Conservation (phyloP, 2,329 filamentous ascomycete species). For the Macrophomina pseudophaseolina region DNA sequence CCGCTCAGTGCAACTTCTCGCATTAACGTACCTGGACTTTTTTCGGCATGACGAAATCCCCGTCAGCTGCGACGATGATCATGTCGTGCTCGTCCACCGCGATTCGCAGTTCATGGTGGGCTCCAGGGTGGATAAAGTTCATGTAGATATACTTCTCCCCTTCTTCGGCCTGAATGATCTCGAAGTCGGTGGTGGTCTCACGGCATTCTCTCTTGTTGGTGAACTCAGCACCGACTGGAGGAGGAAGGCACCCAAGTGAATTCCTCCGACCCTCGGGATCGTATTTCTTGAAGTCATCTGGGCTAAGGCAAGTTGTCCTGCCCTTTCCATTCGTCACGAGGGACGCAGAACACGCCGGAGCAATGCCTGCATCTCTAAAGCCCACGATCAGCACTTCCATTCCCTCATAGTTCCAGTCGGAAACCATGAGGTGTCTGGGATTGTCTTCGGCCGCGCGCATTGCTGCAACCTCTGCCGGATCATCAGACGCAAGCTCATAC, state of each 20-base stretch:
- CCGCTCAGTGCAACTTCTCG: background rate
- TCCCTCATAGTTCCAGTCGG: constrained; percentile 58
- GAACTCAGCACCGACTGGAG: constrained; percentile 26
- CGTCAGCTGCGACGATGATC: constrained; percentile 32
- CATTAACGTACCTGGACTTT: constrained; percentile 28
- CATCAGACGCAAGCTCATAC: constrained; percentile 56
- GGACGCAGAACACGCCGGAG: constrained; percentile 35
- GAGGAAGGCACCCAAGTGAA: constrained; percentile 28
- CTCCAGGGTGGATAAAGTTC: constrained; percentile 31
- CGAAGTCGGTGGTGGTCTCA: constrained; percentile 29
- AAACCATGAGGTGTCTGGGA: constrained; percentile 57
- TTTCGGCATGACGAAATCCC: constrained; percentile 31
- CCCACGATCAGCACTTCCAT: background rate
- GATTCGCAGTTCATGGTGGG: constrained; percentile 31
- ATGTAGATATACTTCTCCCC: constrained; percentile 29
- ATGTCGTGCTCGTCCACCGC: constrained; percentile 31
- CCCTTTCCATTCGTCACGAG: constrained; percentile 68
- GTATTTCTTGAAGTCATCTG: constrained; percentile 14
- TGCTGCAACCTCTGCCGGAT: constrained; percentile 45
- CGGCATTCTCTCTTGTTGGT: constrained; percentile 30
- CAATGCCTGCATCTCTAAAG: background rate
- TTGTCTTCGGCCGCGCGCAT: constrained; percentile 57
- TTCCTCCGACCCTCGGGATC: constrained; percentile 23
- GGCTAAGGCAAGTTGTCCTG: background rate
- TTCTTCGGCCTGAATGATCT: constrained; percentile 29